A percentile compares a stretch with the other conserved stretches of the same genome.
These are phyloP conservation scores for Gossypium turneri DNA, from an alignment of 345 rosid genomes.

Conservation along the genomic window DNA sequence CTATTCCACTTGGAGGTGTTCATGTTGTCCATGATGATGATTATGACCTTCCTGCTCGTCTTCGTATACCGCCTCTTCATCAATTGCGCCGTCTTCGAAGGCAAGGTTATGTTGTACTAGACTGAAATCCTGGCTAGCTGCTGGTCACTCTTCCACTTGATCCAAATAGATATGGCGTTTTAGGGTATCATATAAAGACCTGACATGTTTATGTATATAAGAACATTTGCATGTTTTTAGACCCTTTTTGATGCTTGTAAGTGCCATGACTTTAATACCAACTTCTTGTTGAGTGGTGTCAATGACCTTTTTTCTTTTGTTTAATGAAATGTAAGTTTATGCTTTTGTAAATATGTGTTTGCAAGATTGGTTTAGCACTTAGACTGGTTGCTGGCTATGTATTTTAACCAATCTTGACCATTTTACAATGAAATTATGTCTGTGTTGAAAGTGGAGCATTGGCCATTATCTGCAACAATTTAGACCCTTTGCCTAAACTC, in stretches of 20 bases:
- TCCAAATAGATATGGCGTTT: neutral
- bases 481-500: no score
- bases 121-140: neutral
- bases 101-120: constrained; percentile 14
- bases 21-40: constrained; percentile 33
- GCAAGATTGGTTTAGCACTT: neutral
- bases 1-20: constrained; percentile 3
- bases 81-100: constrained; percentile 7
- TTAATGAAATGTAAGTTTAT: neutral
- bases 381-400: neutral
- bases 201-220: neutral
- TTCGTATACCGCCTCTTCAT: constrained; percentile 17
- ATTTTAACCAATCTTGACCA: neutral
- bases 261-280: neutral
- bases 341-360: neutral
- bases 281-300: neutral
- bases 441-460: no score
- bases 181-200: neutral
- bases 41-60: constrained; percentile 24
- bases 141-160: neutral
- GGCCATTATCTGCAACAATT: no score
- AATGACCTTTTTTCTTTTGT: neutral
- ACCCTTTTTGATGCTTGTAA: neutral
- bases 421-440: neutral
- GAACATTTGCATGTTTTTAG: neutral